Base-by-base conservation (phyloP, 441 rosid genomes). In the Populus hybrid region DNA sequence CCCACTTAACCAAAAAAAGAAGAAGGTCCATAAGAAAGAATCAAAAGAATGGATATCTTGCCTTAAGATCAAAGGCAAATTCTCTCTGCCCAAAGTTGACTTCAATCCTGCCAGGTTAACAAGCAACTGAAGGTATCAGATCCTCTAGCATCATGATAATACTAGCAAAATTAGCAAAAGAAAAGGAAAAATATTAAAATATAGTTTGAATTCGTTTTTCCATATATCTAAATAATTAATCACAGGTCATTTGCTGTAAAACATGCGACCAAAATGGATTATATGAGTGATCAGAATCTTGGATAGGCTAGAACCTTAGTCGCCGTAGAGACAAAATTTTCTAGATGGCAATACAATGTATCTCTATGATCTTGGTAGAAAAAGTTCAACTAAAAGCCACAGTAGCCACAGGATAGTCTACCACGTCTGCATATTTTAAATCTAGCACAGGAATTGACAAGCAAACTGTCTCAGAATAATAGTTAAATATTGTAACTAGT, bases 1-100 rank as follows among this genome's bases (percentile, higher is more conserved):
- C 42, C 36, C 59, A 21, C 7, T 66, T 21, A 40, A 30, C 11
- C 69, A 4, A 1, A 66, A 66, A 30, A 72, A 6, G 72, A 72
- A 6, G 72, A 42, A 69, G 1, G 21, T n/a, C 14, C 5, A 4
- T 10, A 7, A 53, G 59, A 12, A 67, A 8, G 40, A 63, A 66
- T n/a, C 30, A 68, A 57, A 68, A 63, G 63, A 70, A 35, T 66
- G 65, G 36, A 81, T 59, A 67, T 63, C 88, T 81, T 82, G 83
- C 99, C 97, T 90, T 89, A 69, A 95, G 77, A 86, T 95, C 94
- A 78, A 94, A 94, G 79, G 83, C 90, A 88, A 89, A 95, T 71
- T 84, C 83, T 78, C 77, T 83, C 82, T 89, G 89, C 70, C 99
- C 99, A 63, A 95, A 95, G 90, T 95, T 95, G 82, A 95, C 95